Base-by-base conservation (phyloP, 495 filamentous ascomycete species). In the Penicillium lividum region DNA sequence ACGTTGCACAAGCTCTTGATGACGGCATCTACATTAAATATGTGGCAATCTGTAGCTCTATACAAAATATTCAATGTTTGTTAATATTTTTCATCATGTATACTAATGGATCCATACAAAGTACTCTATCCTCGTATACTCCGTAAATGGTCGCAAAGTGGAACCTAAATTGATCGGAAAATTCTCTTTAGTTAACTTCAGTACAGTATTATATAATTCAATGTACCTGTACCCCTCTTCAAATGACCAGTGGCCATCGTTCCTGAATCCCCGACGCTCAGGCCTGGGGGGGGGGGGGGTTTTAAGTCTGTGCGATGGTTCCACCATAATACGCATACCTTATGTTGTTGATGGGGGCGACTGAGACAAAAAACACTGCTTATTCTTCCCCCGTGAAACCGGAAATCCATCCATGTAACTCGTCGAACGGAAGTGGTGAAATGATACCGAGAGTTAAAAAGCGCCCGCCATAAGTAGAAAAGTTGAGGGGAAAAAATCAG, bases 231-330 rank as follows among this genome's bases (percentile, higher is more conserved):
- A 49, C 42, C 56, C 42, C 29, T 42, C 33, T 33, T 50, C 3
- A 9, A 40, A 59, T 48, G 64, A 60, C 71, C 71, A 74, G 64
- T 73, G 58, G 66, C 57, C 63, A 56, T 57, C 57, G 69, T 68
- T 71, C 69, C 69, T 72, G 56, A 15, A 58, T 59, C 62, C 65
- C 66, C 69, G 64, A 58, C 65, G 65, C 65, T 68, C 57, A 62
- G 65, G 49, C 65, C 65, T 34, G 33, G 22, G 22, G 33, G 9
- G 11, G 8, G 33, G 22, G 22, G 33, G 9, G 11, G 8, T 38
- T 25, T 29, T 29, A 5, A 18, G 27, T 22, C 16, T 30, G 51
- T 52, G 53, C 42, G 58, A 58, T 45, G 51, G 56, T 57, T 57
- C 60, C 55, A 62, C 56, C 49, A 29, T 18, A 31, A 34, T 31